Base-by-base conservation (phyloP, 139 green algal species). In the Bryopsis sp. region DNA sequence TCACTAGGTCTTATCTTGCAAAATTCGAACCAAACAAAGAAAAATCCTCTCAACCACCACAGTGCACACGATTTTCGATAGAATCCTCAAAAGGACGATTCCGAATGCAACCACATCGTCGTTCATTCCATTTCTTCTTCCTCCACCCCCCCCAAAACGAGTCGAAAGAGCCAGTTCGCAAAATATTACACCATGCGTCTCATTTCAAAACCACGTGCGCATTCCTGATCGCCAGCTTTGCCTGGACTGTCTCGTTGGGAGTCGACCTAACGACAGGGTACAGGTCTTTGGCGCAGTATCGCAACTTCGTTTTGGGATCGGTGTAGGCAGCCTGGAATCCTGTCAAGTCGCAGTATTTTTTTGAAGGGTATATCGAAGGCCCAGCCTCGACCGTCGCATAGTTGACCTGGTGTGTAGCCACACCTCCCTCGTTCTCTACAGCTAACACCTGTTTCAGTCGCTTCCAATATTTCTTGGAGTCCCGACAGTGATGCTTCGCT, bases 321-420 rank as follows among this genome's bases (percentile, higher is more conserved):
- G 64, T 71, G 63, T 86, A 86, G 1, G 73, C 68, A 4, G 79
- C 78, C 67, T 78, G 67, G 36, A 71, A 73, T 34, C 81, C 81
- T 22, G 80, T 86, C 19, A 86, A 65, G 47, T 86, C 81, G 63
- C 81, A 86, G 81, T 87, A 86, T 33, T 78, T 75, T 67, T 87
- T 87, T 22, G 76, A 26, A n/a, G 81, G 81, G 31, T 87, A 87
- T 57, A 81, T 76, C 35, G 80, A 85, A 0, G 80, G 81, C 19
- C 80, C 80, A 36, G 80, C 76, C 32, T 86, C 81, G 2, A 86
- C 71, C 47, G 63, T 86, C 2, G 76, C 72, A 34, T 87, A 86
- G 3, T 73, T 86, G 19, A 74, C 71, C 22, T 39, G 5, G 54
- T 32, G 11, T 54, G 43, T 11, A 11, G 7, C 11, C 19, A 47